Evolutionary conservation across 495 filamentous ascomycete species (phyloP).

Genomic region (Friedmanniomyces endolithicus): DNA sequence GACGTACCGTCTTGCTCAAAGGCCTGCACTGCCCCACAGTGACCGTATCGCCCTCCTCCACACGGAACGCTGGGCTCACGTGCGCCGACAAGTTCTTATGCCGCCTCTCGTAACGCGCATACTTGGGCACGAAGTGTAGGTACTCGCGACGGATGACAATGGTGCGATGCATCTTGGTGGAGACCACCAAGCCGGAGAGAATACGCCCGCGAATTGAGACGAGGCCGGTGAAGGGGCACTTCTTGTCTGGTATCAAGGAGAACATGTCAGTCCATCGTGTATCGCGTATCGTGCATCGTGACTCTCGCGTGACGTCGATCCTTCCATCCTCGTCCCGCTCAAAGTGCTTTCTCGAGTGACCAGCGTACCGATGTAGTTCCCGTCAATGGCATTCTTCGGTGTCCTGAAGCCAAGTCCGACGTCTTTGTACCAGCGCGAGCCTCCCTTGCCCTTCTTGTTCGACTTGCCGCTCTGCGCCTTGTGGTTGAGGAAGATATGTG

Average conservation of each 20-base stretch:
- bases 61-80: slow-evolving; percentile 98
- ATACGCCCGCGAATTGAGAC: slow-evolving; percentile 99
- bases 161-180: slow-evolving; percentile 54
- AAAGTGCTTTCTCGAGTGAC: no score
- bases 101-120: slow-evolving; percentile 97
- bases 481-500: slow-evolving; percentile 95
- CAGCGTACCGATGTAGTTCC: slow-evolving; percentile 92
- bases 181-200: slow-evolving; percentile 95
- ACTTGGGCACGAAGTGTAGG: slow-evolving; percentile 98
- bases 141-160: slow-evolving; percentile 99
- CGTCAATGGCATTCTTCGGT: slow-evolving; percentile 94
- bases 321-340: no score
- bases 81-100: slow-evolving; percentile 99
- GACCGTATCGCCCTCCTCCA: slow-evolving; percentile 97
- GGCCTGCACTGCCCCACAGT: slow-evolving; percentile 98
- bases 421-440: slow-evolving; percentile 98
- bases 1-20: slow-evolving; percentile 89
- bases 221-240: slow-evolving; percentile 97
- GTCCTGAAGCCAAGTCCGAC: slow-evolving; percentile 97
- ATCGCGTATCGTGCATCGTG: no score
- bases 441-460: slow-evolving; percentile 68
- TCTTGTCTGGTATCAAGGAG: slow-evolving; percentile 70
- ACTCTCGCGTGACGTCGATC: no score
- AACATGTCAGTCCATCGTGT: slow-evolving; percentile 6
- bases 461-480: slow-evolving; percentile 78